phyloP scores from a whole-genome alignment of 495 filamentous ascomycete genomes.

The Lophium mytilinum region DNA sequence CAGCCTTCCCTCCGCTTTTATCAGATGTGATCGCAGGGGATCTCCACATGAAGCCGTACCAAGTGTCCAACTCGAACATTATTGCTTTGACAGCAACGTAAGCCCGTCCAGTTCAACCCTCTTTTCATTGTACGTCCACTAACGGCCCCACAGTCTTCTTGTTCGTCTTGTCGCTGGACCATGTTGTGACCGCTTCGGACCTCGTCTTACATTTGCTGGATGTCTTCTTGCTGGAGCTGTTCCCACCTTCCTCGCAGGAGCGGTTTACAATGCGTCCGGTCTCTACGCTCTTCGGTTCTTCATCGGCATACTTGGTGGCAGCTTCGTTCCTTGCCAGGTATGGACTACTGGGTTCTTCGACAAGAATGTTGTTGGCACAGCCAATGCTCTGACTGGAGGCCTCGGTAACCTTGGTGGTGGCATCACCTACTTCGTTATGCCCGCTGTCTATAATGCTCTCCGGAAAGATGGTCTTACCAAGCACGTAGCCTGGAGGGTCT shows the following conservation, averaged over 20 bases:
- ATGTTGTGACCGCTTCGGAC: slow-evolving; percentile 76
- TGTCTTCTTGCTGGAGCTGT: slow-evolving; percentile 68
- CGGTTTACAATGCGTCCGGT: slow-evolving; percentile 59
- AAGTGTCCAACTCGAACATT: slow-evolving; percentile 89
- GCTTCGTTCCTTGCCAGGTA: slow-evolving; percentile 91
- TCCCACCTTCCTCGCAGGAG: slow-evolving; percentile 75
- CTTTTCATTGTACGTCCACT: background rate
- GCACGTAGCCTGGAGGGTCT: slow-evolving; percentile 31
- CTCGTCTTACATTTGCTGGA: slow-evolving; percentile 70
- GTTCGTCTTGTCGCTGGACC: slow-evolving; percentile 79
- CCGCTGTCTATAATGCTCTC: slow-evolving; percentile 48
- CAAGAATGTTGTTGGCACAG: slow-evolving; percentile 87
- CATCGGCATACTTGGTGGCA: slow-evolving; percentile 82
- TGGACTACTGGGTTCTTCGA: slow-evolving; percentile 96
- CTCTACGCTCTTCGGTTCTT: slow-evolving; percentile 82
- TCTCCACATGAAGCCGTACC: slow-evolving; percentile 56
- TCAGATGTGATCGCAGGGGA: slow-evolving; percentile 46
- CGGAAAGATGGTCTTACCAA: slow-evolving; percentile 21
- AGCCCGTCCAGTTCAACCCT: slow-evolving; percentile 26
- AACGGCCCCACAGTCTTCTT: slow-evolving; percentile 48
- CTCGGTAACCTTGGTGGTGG: slow-evolving; percentile 89
- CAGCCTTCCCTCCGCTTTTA: slow-evolving; percentile 35
- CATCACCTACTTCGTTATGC: slow-evolving; percentile 87
- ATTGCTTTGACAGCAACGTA: slow-evolving; percentile 80
- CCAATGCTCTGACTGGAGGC: slow-evolving; percentile 79